Conservation (phyloP, 2,329 filamentous ascomycete genomes). For the Neurospora sp. region DNA sequence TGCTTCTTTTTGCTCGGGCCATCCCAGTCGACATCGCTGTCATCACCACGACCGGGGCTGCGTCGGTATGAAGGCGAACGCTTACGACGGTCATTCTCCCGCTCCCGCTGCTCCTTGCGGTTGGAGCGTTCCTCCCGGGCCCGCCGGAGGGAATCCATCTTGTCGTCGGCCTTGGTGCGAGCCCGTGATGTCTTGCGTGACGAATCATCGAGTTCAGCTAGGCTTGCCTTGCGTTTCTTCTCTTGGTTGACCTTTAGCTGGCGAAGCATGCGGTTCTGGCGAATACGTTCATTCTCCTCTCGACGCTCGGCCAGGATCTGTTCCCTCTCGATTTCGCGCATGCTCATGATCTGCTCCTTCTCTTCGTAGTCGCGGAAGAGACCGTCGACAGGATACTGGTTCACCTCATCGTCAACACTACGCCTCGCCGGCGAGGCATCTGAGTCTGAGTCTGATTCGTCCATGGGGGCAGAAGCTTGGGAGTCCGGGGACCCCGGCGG, state of each 20-base stretch:
- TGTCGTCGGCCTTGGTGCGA: constrained; percentile 56
- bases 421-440: constrained; percentile 41
- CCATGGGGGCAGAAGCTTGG: constrained; percentile 76
- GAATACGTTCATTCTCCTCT: constrained; percentile 68
- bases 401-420: constrained; percentile 45
- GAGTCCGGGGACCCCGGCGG: constrained; percentile 61
- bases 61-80: constrained; percentile 30
- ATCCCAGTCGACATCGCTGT: constrained; percentile 74
- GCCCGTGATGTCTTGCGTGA: constrained; percentile 65
- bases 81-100: constrained; percentile 50
- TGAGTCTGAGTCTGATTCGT: constrained; percentile 74
- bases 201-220: constrained; percentile 67
- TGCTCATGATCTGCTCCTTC: constrained; percentile 67
- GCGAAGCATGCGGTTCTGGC: constrained; percentile 73
- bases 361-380: constrained; percentile 67
- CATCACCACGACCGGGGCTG: constrained; percentile 49
- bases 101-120: constrained; percentile 51
- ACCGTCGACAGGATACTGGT: constrained; percentile 78
- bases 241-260: constrained; percentile 61
- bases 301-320: constrained; percentile 81
- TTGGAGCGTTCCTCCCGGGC: constrained; percentile 56
- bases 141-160: constrained; percentile 60
- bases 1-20: constrained; percentile 39
- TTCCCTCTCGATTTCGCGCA: constrained; percentile 88
- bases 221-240: constrained; percentile 70